Evolutionary conservation across 176 grass and related monocot species (phyloP), one percentile per base, ranked within the genome.

Genomic region (Pontederia crassipes): DNA sequence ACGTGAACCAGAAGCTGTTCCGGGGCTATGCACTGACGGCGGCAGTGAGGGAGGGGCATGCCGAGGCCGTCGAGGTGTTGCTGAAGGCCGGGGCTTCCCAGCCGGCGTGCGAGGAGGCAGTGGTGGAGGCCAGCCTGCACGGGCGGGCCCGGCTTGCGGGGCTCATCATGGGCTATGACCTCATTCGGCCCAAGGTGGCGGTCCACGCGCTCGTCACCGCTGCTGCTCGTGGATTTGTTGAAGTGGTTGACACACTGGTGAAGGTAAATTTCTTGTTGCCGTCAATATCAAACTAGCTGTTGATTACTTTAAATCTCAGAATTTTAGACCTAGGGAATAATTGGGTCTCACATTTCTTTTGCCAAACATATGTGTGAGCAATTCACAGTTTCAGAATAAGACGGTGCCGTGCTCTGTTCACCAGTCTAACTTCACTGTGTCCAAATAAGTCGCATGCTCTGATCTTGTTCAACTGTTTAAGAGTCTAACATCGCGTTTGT

Each of bases 31-130:
- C 93, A 48, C 17, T 83, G 54, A 98, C 88, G 40, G 93, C 87
- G 0, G 87, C 93, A 10, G 88, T 81, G 40, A 61, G 93, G 48
- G 93, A 98, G 61, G 93, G 93, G 20, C 73, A 67, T 24, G 68
- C 76, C 2, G 81, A 92, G 70, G 87, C 88, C 64, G 93, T 83
- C 14, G 84, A 75, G 79, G 67, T 82, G 72, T 77, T 92, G 71
- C 67, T 92, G 58, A 81, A 79, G 57, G 81, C 88, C 0, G 93
- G 93, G 10, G 76, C 93, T 16, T 91, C 87, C 46, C 93, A 98
- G 74, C 88, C 79, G 8, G 87, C 93, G 0, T 98, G 93, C 67
- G 93, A 98, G 79, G 93, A 98, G 71, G 93, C 93, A 61, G 66
- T 98, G 67, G 84, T 98, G 24, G 93, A 98, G 81, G 87, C 88